Percentiles rank a stretch among this genome's conserved stretches.
Evolutionary conservation across 805 yeast genomes (phyloP).

Genomic region (Priceomyces fermenticarens): DNA sequence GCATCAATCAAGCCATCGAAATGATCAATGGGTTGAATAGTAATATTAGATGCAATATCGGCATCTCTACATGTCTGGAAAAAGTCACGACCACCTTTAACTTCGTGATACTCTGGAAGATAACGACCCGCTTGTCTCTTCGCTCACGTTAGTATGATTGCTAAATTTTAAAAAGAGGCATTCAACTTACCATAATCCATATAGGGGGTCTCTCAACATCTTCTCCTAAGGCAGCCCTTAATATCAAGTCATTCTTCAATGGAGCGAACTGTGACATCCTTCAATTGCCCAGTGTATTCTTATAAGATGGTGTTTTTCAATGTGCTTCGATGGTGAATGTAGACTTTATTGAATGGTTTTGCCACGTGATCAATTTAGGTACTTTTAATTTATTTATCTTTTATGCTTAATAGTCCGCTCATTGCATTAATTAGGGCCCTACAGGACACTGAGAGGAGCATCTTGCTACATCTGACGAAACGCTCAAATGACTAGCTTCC

Average conservation of each 20-base stretch:
- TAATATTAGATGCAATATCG: conserved; percentile 88
- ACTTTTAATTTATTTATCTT: too few species aligned
- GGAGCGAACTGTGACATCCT: conserved; percentile 57
- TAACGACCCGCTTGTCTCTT: conserved; percentile 95
- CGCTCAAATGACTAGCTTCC: conserved; percentile 1
- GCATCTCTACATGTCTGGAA: conserved; percentile 95
- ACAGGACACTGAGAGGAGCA: too few species aligned
- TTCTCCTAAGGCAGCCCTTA: conserved; percentile 90
- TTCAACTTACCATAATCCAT: conserved; percentile 82
- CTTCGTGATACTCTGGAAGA: conserved; percentile 86
- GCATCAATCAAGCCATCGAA: conserved; percentile 90
- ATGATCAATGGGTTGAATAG: conserved; percentile 92
- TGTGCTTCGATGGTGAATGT: too few species aligned
- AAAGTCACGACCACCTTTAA: conserved; percentile 80
- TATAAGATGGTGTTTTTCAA: too few species aligned
- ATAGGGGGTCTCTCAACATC: conserved; percentile 94
- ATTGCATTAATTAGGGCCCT: too few species aligned
- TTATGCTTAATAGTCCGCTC: too few species aligned
- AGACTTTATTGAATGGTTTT: too few species aligned
- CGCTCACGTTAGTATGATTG: conserved; percentile 7
- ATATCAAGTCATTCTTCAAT: conserved; percentile 82
- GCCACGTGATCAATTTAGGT: too few species aligned
- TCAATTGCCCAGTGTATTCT: too few species aligned
- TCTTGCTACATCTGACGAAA: too few species aligned
- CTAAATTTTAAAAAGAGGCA: background rate